Evolutionary conservation across 148 eudicot species (phyloP), one percentile per base, ranked within the genome.

Genomic region (Silene conica): DNA sequence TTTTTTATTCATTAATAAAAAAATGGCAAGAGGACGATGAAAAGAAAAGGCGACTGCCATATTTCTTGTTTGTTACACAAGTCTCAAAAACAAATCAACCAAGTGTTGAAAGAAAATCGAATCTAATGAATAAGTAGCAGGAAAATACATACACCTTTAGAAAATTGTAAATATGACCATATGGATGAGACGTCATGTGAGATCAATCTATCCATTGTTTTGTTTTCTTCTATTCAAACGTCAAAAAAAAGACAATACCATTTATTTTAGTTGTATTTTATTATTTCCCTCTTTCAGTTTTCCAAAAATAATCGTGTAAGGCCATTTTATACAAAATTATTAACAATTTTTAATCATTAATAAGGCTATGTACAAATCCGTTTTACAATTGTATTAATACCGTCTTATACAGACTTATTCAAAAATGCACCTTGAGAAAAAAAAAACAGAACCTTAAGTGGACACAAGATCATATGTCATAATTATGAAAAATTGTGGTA

Each of bases 51-150:
- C 7, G 43, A 3, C 8, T 9, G 20, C 13, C 2, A 21, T 5
- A 1, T 45, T 31, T 12, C 61, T 11, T 18, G 15, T 26, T 70
- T 18, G 20, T 19, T 34, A 25, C 76, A 57, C 22, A 66, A 66
- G 16, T 38, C 15, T 71, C 66, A 63, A 72, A 22, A 78, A 67
- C 72, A 78, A 72, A 78, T 72, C 76, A 65, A 77, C n/a, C 54
- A 26, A 52, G 52, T 45, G 61, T 72, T 69, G 69, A 60, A 61
- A 79, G 26, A 25, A 46, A 60, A 69, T 28, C 73, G 45, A 76
- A 65, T 76, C 79, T 69, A 61, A 26, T 21, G n/a, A 70, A 62
- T 61, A 46, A 28, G 59, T 22, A 59, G 20, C 74, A 45, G 56
- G 21, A 45, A 65, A 68, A 68, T 12, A 9, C 4, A 7, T 43